Base-by-base conservation (phyloP, 1,284 basidiomycete species). In the Moesziomyces parantarcticus region DNA sequence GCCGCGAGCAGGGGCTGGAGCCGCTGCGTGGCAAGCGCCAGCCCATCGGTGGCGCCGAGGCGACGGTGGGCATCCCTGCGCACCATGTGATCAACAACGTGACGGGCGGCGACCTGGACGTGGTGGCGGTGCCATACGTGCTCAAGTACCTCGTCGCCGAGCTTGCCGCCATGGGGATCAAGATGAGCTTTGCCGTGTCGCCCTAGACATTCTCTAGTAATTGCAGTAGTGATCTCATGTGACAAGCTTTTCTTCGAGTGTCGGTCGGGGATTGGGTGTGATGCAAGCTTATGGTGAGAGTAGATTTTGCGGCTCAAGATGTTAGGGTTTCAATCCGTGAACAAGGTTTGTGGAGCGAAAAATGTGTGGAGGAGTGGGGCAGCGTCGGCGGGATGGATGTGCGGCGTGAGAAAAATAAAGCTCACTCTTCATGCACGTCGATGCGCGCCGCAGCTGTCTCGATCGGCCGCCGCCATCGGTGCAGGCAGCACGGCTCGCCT, bases 121-220 rank as follows among this genome's bases (percentile, higher is more conserved):
- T 81, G 9, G 67, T 83, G 54, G 96, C 96, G 7, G 90, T 99
- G 23, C 97, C 97, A 7, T 99, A 94, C 82, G 96, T 97, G 44
- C 76, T 84, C 56, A 77, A 78, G 58, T 84, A 86, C 70, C 84
- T 88, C 14, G 87, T 87, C 32, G 87, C 87, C 16, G 88, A 89
- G 80, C 85, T 89, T 78, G 87, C 87, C 13, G 86, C 86, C 40
- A 88, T 88, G 88, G 87, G 87, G 53, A 87, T 89, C 78, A 84
- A 85, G 77, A 83, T 88, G 54, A 75, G 78, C 55, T 81, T 85
- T 48, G 69, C 73, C 8, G 55, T 72, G 8, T 65, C 68, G 46
- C 63, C 69, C 23, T 59, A 14, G 13, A 6, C 22, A 8, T 40
- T 25, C 36, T 39, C 10, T 48, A n/a, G 29, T 32, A 32, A n/a